phyloP scores from a whole-genome alignment of 805 yeast genomes.

The Candida sithepensis region DNA sequence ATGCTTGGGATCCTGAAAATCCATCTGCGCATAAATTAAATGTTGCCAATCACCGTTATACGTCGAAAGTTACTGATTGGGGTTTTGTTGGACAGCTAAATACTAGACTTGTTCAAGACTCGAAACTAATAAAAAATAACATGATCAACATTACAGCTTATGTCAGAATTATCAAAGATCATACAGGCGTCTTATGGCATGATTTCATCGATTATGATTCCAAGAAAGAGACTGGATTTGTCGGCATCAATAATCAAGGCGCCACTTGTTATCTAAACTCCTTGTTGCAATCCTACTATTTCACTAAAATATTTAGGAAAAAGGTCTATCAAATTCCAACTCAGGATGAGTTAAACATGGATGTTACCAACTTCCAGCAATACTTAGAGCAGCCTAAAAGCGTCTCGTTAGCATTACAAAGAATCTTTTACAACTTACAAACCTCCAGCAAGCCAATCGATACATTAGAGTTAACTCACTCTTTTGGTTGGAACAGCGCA shows the following conservation, averaged over 20 bases:
- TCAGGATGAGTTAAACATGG: constrained; percentile 41
- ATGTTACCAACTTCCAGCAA: constrained; percentile 27
- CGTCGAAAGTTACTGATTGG: constrained; percentile 83
- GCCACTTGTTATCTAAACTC: constrained; percentile 98
- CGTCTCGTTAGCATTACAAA: constrained; percentile 82
- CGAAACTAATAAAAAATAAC: constrained; percentile 41
- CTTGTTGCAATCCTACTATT: constrained; percentile 82
- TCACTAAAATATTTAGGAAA: constrained; percentile 76
- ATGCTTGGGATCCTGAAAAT: constrained; percentile 76
- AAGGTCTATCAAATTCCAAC: constrained; percentile 91
- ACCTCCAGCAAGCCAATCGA: constrained; percentile 74
- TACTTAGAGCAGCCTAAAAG: constrained; percentile 38
- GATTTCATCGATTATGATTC: constrained; percentile 82
- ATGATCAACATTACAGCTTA: constrained; percentile 69
- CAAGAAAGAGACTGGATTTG: constrained; percentile 81
- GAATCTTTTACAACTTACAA: constrained; percentile 77
- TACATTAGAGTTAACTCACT: constrained; percentile 79
- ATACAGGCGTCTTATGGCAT: constrained; percentile 94
- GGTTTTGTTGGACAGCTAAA: constrained; percentile 83
- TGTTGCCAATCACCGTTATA: constrained; percentile 76
- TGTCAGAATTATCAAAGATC: constrained; percentile 75
- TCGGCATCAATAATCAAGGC: constrained; percentile 94
- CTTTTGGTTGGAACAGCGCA: constrained; percentile 96
- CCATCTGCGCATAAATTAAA: constrained; percentile 58
- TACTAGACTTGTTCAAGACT: constrained; percentile 37